phyloP scores from a whole-genome alignment of 306 rosid genomes.

The Trifolium pratense region DNA sequence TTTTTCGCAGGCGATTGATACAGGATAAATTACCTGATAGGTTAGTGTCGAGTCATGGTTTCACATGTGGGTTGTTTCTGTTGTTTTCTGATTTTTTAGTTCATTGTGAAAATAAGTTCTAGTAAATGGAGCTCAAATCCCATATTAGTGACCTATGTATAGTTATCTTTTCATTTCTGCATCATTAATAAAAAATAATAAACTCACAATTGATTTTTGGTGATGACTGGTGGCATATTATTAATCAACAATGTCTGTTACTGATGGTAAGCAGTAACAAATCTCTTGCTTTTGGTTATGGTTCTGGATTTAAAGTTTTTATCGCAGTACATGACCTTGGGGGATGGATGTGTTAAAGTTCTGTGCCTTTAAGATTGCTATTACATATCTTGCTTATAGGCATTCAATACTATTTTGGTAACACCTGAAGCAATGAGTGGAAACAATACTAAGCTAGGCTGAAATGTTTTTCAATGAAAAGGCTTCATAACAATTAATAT shows the following conservation, averaged over 20 bases:
- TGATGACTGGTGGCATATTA: background rate
- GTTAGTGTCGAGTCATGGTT: slow-evolving; percentile 24
- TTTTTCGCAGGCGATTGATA: slow-evolving; percentile 17
- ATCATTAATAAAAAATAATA: background rate
- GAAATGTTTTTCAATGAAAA: background rate
- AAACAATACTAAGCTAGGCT: background rate
- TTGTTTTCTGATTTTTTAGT: slow-evolving; percentile 21
- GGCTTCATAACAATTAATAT: slow-evolving; percentile 1
- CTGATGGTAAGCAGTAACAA: background rate
- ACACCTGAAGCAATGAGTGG: slow-evolving; percentile 8
- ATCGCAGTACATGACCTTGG: slow-evolving; percentile 2
- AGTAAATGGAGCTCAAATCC: slow-evolving; percentile 1
- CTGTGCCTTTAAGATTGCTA: background rate
- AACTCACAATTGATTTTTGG: background rate
- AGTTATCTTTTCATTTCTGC: slow-evolving; percentile 6
- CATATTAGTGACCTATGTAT: background rate
- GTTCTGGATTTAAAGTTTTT: slow-evolving; percentile 7
- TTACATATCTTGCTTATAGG: background rate
- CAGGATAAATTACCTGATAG: slow-evolving; percentile 10
- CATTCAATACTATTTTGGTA: slow-evolving; percentile 21
- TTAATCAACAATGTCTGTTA: background rate
- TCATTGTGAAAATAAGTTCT: slow-evolving; percentile 4
- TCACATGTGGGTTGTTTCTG: slow-evolving; percentile 10
- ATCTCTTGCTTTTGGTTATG: background rate
- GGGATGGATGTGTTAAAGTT: slow-evolving; percentile 1